These are phyloP conservation scores for Stachybotrys elegans DNA, from an alignment of 2,329 filamentous ascomycete species.

Conservation along the genomic window DNA sequence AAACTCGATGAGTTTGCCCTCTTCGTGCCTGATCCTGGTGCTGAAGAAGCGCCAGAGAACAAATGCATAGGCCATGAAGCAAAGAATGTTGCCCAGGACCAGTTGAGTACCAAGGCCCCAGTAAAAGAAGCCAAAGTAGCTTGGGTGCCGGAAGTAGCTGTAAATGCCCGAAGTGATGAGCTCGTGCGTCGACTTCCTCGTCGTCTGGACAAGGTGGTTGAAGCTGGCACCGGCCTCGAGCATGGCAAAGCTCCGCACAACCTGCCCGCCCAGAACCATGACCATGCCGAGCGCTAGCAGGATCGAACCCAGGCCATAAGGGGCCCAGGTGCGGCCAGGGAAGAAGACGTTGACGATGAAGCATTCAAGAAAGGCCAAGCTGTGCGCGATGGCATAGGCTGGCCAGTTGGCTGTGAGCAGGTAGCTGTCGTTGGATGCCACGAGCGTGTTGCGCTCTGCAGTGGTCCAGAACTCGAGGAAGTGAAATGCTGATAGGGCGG, in stretches of 20 bases:
- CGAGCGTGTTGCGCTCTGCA: constrained; percentile 72
- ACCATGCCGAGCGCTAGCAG: constrained; percentile 53
- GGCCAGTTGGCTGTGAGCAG: constrained; percentile 80
- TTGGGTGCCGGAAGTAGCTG: constrained; percentile 70
- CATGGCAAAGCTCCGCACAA: constrained; percentile 79
- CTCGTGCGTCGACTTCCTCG: constrained; percentile 61
- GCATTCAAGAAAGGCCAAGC: constrained; percentile 68
- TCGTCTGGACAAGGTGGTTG: constrained; percentile 79
- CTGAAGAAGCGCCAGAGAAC: constrained; percentile 87
- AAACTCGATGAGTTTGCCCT: constrained; percentile 70
- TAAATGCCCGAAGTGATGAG: constrained; percentile 87
- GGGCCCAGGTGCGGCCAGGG: constrained; percentile 42
- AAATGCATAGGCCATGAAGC: constrained; percentile 65
- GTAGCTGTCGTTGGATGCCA: constrained; percentile 70
- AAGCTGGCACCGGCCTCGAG: constrained; percentile 83
- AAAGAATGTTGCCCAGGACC: constrained; percentile 78
- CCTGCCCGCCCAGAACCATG: constrained; percentile 66
- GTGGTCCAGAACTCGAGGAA: constrained; percentile 96
- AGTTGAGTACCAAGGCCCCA: constrained; percentile 95
- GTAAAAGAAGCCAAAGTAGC: constrained; percentile 98
- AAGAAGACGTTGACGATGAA: constrained; percentile 54
- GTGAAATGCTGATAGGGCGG: constrained; percentile 74
- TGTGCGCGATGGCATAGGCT: constrained; percentile 79
- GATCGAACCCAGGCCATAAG: constrained; percentile 35
- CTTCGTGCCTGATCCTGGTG: constrained; percentile 69